phyloP scores from a whole-genome alignment of 2,329 filamentous ascomycete genomes.

The Hyphodiscus sp. region DNA sequence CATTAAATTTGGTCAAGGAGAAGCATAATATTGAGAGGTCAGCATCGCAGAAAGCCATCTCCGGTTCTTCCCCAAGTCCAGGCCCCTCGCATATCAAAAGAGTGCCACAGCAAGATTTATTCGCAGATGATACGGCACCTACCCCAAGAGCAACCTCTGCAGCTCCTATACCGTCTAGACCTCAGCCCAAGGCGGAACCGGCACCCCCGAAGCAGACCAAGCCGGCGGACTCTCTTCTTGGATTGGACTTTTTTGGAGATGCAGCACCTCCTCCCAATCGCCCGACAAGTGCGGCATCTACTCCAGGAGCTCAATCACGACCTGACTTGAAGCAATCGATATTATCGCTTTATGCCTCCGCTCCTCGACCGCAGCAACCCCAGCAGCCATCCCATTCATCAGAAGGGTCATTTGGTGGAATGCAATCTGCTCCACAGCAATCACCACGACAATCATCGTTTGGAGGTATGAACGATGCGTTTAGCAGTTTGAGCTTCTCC shows the following conservation, averaged over 20 bases:
- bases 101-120: slow-evolving; percentile 65
- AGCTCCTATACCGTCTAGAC: slow-evolving; percentile 47
- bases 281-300: slow-evolving; percentile 73
- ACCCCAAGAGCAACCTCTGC: slow-evolving; percentile 67
- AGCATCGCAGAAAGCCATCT: slow-evolving; percentile 26
- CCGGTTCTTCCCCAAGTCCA: slow-evolving; percentile 20
- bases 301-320: slow-evolving; percentile 61
- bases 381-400: slow-evolving; percentile 48
- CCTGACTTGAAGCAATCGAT: slow-evolving; percentile 97
- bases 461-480: slow-evolving; percentile 68
- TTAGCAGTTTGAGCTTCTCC: slow-evolving; percentile 60
- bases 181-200: slow-evolving; percentile 52
- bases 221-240: slow-evolving; percentile 77
- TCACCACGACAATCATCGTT: slow-evolving; percentile 27
- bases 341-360: slow-evolving; percentile 83
- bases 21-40: slow-evolving; percentile 57
- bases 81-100: slow-evolving; percentile 29
- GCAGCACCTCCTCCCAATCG: slow-evolving; percentile 63
- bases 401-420: slow-evolving; percentile 59
- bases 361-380: slow-evolving; percentile 65
- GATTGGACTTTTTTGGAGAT: slow-evolving; percentile 85
- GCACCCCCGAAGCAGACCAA: slow-evolving; percentile 65
- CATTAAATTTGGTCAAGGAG: slow-evolving; percentile 56
- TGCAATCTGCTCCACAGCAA: slow-evolving; percentile 50
- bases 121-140: slow-evolving; percentile 65